Evolutionary conservation across 768 basidiomycete genomes (phyloP).

Genomic region (Infundibulicybe gibba): DNA sequence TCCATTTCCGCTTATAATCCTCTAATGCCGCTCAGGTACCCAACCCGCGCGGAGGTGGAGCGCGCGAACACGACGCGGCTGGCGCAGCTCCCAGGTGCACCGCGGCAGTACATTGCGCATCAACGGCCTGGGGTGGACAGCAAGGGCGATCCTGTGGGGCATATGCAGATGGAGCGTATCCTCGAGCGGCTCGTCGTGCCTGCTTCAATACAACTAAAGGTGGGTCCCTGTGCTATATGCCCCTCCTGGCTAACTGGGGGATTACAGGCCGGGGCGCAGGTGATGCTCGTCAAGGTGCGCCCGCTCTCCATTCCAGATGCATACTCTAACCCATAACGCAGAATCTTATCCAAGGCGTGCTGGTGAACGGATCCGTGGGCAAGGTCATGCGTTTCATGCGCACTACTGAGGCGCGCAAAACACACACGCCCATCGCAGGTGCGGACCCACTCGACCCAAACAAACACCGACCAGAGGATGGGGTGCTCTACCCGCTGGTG

Average conservation of each 20-base stretch:
- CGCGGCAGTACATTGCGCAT: conserved; percentile 34
- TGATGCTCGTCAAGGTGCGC: conserved; percentile 73
- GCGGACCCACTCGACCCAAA: conserved; percentile 15
- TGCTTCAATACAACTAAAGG: conserved; percentile 43
- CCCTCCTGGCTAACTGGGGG: not conserved
- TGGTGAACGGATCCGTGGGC: conserved; percentile 74
- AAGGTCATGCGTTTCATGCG: conserved; percentile 45
- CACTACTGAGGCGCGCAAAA: conserved; percentile 34
- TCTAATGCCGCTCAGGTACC: conserved; percentile 44
- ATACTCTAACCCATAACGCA: conserved; percentile 16
- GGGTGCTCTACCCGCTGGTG: conserved; percentile 54
- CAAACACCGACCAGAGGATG: conserved; percentile 19
- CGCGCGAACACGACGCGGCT: conserved; percentile 57
- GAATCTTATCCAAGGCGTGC: conserved; percentile 64
- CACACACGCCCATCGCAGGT: conserved; percentile 32
- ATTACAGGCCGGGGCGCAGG: conserved; percentile 72
- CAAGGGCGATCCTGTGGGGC: conserved; percentile 28
- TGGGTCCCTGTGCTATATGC: conserved; percentile 11
- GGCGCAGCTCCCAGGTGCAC: conserved; percentile 32
- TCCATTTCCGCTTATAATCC: not conserved
- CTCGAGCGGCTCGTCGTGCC: conserved; percentile 64
- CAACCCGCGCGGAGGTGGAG: conserved; percentile 71
- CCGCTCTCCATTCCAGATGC: not conserved
- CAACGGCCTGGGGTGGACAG: conserved; percentile 47
- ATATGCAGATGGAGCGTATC: conserved; percentile 35